Evolutionary conservation across 2,329 filamentous ascomycete genomes (phyloP), one percentile per base, ranked within the genome.

Genomic region (Elsinoe fawcettii): DNA sequence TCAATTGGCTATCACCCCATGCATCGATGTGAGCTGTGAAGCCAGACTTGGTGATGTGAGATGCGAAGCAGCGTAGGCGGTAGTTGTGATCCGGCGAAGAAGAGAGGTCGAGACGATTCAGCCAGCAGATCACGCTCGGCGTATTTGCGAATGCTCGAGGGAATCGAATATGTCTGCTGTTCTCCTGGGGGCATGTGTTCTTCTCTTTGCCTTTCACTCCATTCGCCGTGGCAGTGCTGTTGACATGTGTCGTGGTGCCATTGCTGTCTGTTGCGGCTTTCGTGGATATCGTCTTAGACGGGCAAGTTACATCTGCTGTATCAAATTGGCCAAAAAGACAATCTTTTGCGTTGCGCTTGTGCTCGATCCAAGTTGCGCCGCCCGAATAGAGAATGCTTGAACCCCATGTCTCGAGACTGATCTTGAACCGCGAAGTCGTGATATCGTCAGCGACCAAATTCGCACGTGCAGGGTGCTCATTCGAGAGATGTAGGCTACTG

Each of bases 251-350:
- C 6, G 41, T 46, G 14, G 46, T 51, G 9, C 32, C 32, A 43
- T 20, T 56, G 18, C 36, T 30, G 16, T 57, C 14, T 30, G 30
- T n/a, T 30, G 51, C 12, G 37, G 22, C n/a, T 39, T 27, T 41
- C 49, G 41, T 8, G 30, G 56, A 32, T 14, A 41, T 5, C n/a
- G 16, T 5, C 9, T 25, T 22, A 12, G 30, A 53, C 8, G 51
- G 11, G 9, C 25, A 18, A 14, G 36, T 22, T 7, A 60, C 44
- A 43, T 64, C 59, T 14, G 59, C 36, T 9, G 66, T 67, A 51
- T 67, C 66, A 46, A 66, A 66, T 34, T 66, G 64, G 2, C 65
- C 65, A 37, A 66, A 67, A 5, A 58, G 39, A 58, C 65, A 66
- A 34, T 67, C 65, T 23, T 60, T 60, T 3, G 66, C 64, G n/a